Conservation (phyloP, 2,329 filamentous ascomycete genomes). For the Cladosporium sp. region DNA sequence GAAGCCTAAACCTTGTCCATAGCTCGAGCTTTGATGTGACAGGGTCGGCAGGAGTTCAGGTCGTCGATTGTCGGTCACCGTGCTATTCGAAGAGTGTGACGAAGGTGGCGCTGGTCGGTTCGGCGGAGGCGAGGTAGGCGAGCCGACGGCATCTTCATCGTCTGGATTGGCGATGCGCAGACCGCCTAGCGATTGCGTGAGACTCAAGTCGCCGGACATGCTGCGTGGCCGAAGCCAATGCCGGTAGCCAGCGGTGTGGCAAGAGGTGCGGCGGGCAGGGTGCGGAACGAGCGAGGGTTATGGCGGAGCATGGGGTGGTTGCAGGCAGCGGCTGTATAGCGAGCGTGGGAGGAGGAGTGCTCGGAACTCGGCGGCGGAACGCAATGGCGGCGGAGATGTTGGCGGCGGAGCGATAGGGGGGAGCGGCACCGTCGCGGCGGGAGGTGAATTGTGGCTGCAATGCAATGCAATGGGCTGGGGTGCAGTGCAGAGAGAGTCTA, state of each 20-base stretch:
- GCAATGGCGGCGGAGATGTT: background rate
- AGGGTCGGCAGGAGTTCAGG: slow-evolving; percentile 34
- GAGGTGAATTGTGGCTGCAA: background rate
- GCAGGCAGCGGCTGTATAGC: slow-evolving; percentile 16
- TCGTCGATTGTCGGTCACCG: slow-evolving; percentile 34
- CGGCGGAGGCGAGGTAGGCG: slow-evolving; percentile 17
- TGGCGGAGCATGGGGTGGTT: slow-evolving; percentile 12
- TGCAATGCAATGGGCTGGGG: background rate
- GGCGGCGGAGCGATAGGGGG: background rate
- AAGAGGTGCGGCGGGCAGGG: background rate
- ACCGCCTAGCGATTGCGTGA: slow-evolving; percentile 88
- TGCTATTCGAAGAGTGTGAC: slow-evolving; percentile 33
- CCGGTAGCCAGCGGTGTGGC: slow-evolving; percentile 5
- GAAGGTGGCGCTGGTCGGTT: slow-evolving; percentile 24
- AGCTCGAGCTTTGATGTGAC: slow-evolving; percentile 31
- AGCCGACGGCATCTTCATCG: slow-evolving; percentile 50
- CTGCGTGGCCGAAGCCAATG: slow-evolving; percentile 12
- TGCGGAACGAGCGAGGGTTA: slow-evolving; percentile 1
- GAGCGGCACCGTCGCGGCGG: background rate
- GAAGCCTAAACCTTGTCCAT: slow-evolving; percentile 38
- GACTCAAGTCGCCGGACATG: slow-evolving; percentile 68
- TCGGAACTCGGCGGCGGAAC: slow-evolving; percentile 4
- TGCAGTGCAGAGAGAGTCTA: background rate
- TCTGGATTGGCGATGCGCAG: slow-evolving; percentile 96
- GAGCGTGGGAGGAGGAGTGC: slow-evolving; percentile 6